Base-by-base conservation (phyloP, 768 basidiomycete genomes). In the Lepiota brunneoincarnata region DNA sequence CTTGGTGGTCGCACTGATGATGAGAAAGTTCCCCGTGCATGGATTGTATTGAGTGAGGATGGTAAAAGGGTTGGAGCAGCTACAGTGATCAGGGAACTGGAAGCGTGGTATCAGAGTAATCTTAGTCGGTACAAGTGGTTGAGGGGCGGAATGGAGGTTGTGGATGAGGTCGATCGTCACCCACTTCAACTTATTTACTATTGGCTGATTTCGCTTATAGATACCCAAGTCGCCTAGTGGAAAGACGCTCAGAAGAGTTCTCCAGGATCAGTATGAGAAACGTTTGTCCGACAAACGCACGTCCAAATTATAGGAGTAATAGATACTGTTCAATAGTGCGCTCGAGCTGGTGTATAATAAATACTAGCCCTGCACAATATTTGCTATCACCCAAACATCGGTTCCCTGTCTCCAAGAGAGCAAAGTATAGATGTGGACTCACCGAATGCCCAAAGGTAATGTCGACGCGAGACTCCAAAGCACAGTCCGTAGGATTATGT, bases 61-160 rank as follows among this genome's bases (percentile, higher is more conserved):
- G 89, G 89, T 6, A 76, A 74, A 60, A 71, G 68, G 39, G 62
- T 74, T 6, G 84, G 86, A 12, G 64, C 65, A 1, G 58, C 59
- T 12, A 64, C 64, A 38, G 78, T 75, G 6, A 61, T 77, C 1
- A 67, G 69, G 46, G 75, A 71, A 49, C 69, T 92, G 3, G 78
- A 87, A 17, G 67, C 58, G 6, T 91, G 87, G 88, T 72, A 80
- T 37, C 72, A 77, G 54, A 72, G 77, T 67, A 76, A 80, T 55
- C 66, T 91, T 51, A 89, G 87, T 68, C 81, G 76, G 63, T 87
- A 85, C 61, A 91, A 92, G 64, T 87, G 86, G 82, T 60, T 91
- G 49, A 71, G 86, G 9, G 89, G 90, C 3, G 89, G 90, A 0
- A 77, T 89, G 6, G 79, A 83, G 57, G 65, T 87, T n/a, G 76